phyloP scores from a whole-genome alignment of 306 rosid genomes.

The Ceratonia siliqua region DNA sequence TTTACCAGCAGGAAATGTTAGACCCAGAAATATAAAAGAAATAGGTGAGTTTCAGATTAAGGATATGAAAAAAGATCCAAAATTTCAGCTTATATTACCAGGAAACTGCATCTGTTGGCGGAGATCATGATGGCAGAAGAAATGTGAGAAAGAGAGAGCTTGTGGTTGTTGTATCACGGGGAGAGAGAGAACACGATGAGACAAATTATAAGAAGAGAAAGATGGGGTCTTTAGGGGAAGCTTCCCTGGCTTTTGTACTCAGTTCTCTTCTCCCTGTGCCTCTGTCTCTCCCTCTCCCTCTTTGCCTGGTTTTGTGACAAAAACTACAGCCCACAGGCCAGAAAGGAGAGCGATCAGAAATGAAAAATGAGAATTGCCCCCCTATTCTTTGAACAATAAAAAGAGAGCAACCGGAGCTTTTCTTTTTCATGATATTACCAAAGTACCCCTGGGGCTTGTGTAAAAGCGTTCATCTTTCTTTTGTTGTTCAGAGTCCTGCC shows the following conservation, averaged over 20 bases:
- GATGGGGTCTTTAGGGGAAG: slow-evolving; percentile 21
- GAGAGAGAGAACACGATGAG: slow-evolving; percentile 12
- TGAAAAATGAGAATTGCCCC: neutral
- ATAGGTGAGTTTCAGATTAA: neutral
- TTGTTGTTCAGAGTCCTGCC: too few species aligned
- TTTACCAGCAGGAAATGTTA: slow-evolving; percentile 28
- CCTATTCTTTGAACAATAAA: neutral
- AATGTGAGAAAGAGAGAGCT: slow-evolving; percentile 26
- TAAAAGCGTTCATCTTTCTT: slow-evolving; percentile 2
- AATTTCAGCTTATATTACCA: slow-evolving; percentile 50
- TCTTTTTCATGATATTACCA: neutral
- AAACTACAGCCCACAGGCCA: too few species aligned
- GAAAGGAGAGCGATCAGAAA: neutral
- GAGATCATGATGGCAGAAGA: slow-evolving; percentile 41
- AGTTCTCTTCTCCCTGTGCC: neutral
- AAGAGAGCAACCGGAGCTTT: slow-evolving; percentile 15
- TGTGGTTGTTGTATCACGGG: neutral
- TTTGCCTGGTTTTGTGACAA: neutral
- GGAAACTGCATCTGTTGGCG: slow-evolving; percentile 33
- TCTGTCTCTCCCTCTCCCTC: slow-evolving; percentile 28
- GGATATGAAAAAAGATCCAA: neutral
- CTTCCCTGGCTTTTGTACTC: slow-evolving; percentile 9
- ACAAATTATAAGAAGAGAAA: slow-evolving; percentile 15
- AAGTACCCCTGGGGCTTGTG: slow-evolving; percentile 35
- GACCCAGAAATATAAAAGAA: neutral